Conservation (phyloP, 805 yeast species). For the Kuraishia borneana region DNA sequence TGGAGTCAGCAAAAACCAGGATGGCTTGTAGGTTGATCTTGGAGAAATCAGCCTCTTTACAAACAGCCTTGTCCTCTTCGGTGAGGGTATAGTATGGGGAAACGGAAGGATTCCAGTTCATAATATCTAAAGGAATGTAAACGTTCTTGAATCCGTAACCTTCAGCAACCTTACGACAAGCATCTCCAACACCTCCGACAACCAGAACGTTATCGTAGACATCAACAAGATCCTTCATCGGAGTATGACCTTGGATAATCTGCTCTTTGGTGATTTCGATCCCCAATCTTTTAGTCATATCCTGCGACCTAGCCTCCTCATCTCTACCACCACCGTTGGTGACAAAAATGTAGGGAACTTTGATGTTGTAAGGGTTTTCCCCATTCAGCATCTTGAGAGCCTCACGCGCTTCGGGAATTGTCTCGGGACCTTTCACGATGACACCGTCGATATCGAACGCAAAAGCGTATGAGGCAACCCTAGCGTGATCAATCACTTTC, state of each 20-base stretch:
- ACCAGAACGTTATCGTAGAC: slow-evolving; percentile 66
- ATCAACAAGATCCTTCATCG: slow-evolving; percentile 73
- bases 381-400: slow-evolving; percentile 71
- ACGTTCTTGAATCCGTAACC: slow-evolving; percentile 79
- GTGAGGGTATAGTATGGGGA: slow-evolving; percentile 74
- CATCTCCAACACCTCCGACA: slow-evolving; percentile 83
- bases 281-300: slow-evolving; percentile 50
- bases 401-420: slow-evolving; percentile 69
- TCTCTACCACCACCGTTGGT: slow-evolving; percentile 92
- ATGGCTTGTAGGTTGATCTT: slow-evolving; percentile 67
- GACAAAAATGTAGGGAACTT: slow-evolving; percentile 74
- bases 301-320: slow-evolving; percentile 63
- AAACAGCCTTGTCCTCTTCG: slow-evolving; percentile 52
- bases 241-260: slow-evolving; percentile 89
- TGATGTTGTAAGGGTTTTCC: slow-evolving; percentile 63
- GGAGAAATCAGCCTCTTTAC: slow-evolving; percentile 53
- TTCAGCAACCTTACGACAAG: slow-evolving; percentile 73
- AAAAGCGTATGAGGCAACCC: slow-evolving; percentile 78
- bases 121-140: slow-evolving; percentile 69
- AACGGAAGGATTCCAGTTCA: slow-evolving; percentile 81
- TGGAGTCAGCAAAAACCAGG: slow-evolving; percentile 81
- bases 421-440: slow-evolving; percentile 71
- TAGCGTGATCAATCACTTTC: slow-evolving; percentile 49
- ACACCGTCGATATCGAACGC: slow-evolving; percentile 94
- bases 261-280: slow-evolving; percentile 60